Evolutionary conservation across 495 filamentous ascomycete species (phyloP).

Genomic region (Podospora appendiculata): DNA sequence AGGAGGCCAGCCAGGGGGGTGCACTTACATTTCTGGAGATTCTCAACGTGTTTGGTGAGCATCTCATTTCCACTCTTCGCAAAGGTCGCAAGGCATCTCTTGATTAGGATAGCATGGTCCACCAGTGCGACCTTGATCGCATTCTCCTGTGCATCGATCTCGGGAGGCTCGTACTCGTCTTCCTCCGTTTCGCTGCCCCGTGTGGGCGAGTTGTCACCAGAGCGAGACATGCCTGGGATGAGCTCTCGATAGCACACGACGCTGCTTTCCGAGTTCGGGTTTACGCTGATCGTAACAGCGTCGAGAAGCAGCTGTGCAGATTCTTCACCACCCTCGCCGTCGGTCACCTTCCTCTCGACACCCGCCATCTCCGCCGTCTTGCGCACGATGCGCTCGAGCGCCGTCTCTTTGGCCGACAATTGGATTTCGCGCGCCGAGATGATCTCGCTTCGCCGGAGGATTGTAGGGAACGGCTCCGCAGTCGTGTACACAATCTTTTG

Average conservation of each 20-base stretch:
- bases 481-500: constrained; percentile 86
- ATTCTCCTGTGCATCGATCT: constrained; percentile 63
- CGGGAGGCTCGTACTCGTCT: constrained; percentile 37
- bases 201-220: constrained; percentile 36
- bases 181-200: constrained; percentile 38
- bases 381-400: constrained; percentile 80
- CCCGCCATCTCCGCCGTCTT: constrained; percentile 79
- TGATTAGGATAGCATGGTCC: constrained; percentile 82
- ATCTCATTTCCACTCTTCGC: constrained; percentile 48
- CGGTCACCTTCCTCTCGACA: constrained; percentile 65
- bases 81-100: constrained; percentile 69
- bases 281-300: constrained; percentile 64
- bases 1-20: constrained; percentile 12
- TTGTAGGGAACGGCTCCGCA: constrained; percentile 83
- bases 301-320: constrained; percentile 56
- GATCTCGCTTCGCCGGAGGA: constrained; percentile 82
- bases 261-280: constrained; percentile 56
- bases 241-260: constrained; percentile 70
- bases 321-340: constrained; percentile 62
- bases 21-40: constrained; percentile 45
- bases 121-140: constrained; percentile 79
- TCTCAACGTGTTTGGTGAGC: constrained; percentile 32
- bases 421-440: constrained; percentile 53
- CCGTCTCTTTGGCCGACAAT: constrained; percentile 73
- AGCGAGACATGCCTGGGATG: constrained; percentile 42